Base-by-base conservation (phyloP, 164 flowering plant species). In the Umbilicus rupestris region DNA sequence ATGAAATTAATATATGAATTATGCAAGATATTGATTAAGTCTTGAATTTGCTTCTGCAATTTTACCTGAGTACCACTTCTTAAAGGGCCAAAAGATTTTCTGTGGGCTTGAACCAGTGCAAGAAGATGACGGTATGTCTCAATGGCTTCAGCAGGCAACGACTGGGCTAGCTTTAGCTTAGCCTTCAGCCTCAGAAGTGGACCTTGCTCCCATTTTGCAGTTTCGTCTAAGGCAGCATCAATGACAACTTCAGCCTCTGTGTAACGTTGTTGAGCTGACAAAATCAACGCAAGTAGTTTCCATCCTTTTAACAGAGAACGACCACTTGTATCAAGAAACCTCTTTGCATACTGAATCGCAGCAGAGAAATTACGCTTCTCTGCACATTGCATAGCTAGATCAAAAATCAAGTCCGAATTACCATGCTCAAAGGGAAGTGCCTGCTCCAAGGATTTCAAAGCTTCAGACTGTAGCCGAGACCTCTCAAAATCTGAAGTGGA, bases 131-230 rank as follows among this genome's bases (percentile, higher is more conserved):
- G 80, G 58, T 85, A 94, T 35, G 89, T 87, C 78, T 91, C 95
- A 70, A 91, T 81, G 37, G 99, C 96, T 69, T 89, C 92, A 83
- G 76, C 79, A 41, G 90, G 89, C 66, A 66, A 75, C 71, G 92
- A 85, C 70, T 78, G 90, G 10, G 85, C 77, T 55, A 81, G 76
- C 77, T 89, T 87, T 68, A 94, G 76, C 77, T 88, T 87, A 35
- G 99, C 96, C 71, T 91, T 94, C 75, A 88, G 75, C 77, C 83
- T 84, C n/a, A 94, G 90, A 45, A 94, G 71, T 62, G 96, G 87
- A 63, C 93, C 97, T 80, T 89, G 99, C 68, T 94, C 97, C 99
- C 97, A 94, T 81, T 87, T 94, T 66, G 92, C 77, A 63, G 97
- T 91, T 78, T 91, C 97, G 72, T 91, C 94, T 72, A 94, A 80